Evolutionary conservation across 2,329 filamentous ascomycete genomes (phyloP).

Genomic region (Xylariaceae sp.): DNA sequence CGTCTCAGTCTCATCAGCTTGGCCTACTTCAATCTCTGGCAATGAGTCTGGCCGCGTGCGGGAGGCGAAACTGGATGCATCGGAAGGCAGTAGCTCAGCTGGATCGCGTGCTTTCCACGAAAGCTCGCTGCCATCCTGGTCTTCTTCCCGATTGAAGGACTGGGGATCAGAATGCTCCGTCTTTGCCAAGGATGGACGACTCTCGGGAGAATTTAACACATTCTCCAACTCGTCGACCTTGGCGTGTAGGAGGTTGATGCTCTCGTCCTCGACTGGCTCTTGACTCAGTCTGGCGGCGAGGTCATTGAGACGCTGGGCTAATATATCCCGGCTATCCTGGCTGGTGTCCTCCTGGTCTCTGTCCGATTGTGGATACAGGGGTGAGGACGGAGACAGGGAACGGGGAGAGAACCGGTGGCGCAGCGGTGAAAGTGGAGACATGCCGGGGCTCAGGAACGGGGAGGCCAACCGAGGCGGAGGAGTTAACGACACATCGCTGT

Average conservation of each 20-base stretch:
- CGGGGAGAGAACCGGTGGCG: slow-evolving; percentile 25
- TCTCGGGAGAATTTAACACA: slow-evolving; percentile 15
- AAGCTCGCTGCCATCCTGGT: slow-evolving; percentile 1
- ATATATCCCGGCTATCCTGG: slow-evolving; percentile 39
- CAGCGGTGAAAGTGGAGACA: slow-evolving; percentile 29
- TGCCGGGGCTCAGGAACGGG: slow-evolving; percentile 26
- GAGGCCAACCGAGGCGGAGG: slow-evolving; percentile 25
- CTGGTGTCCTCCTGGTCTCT: slow-evolving; percentile 26
- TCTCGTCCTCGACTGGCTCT: slow-evolving; percentile 27
- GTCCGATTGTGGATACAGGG: slow-evolving; percentile 21
- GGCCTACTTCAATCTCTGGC: slow-evolving; percentile 9
- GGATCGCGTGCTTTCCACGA: slow-evolving; percentile 35
- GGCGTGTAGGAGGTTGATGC: slow-evolving; percentile 35
- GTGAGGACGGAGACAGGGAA: slow-evolving; percentile 18
- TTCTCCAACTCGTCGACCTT: slow-evolving; percentile 42
- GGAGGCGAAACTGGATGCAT: slow-evolving; percentile 18
- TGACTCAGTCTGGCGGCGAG: slow-evolving; percentile 24
- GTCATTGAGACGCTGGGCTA: slow-evolving; percentile 39
- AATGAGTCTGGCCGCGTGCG: slow-evolving; percentile 17
- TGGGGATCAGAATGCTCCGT: slow-evolving; percentile 3
- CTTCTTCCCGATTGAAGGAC: neutral
- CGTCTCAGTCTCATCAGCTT: neutral
- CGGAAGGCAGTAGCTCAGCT: slow-evolving; percentile 15
- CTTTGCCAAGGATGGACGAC: slow-evolving; percentile 14
- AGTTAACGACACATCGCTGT: slow-evolving; percentile 16